These are phyloP conservation scores for Phycomyces blakesleeanus DNA, from an alignment of 192 early-diverging fungal genomes.

Conservation along the genomic window DNA sequence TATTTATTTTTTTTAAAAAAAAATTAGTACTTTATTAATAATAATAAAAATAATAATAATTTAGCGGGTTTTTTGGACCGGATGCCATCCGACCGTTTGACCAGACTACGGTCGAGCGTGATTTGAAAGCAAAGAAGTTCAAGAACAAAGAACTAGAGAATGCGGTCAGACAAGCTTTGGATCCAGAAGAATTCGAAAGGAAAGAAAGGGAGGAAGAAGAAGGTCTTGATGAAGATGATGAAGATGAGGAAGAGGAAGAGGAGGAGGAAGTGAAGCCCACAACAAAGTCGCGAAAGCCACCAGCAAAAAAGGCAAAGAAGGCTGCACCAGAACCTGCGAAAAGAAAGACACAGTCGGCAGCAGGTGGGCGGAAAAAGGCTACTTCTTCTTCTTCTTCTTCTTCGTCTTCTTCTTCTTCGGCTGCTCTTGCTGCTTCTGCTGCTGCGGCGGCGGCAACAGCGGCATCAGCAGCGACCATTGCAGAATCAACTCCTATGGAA, in stretches of 20 bases:
- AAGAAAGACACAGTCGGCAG: not conserved
- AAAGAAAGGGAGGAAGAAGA: constrained; percentile 24
- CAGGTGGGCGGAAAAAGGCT: not conserved
- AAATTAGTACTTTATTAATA: not conserved
- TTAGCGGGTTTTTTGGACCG: constrained; percentile 40
- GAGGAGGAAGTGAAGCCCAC: not conserved
- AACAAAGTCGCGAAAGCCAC: not conserved
- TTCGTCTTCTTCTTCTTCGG: no score
- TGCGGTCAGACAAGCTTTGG: constrained; percentile 33
- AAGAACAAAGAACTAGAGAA: constrained; percentile 35
- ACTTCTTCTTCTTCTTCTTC: no score
- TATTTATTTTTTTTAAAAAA: no score
- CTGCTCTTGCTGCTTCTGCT: no score
- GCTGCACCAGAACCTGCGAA: constrained; percentile 1
- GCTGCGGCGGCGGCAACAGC: no score
- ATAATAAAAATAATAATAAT: not conserved
- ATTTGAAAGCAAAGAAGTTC: constrained; percentile 41
- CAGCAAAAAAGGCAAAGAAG: not conserved
- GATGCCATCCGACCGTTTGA: constrained; percentile 38
- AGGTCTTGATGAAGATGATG: constrained; percentile 16
- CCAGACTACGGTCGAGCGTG: constrained; percentile 22
- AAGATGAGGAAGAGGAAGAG: constrained; percentile 17
- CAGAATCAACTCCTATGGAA: not conserved
- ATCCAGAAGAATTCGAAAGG: constrained; percentile 22
- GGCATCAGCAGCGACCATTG: no score